Conservation (phyloP, 2,329 filamentous ascomycete species). For the Sclerotinia borealis region DNA sequence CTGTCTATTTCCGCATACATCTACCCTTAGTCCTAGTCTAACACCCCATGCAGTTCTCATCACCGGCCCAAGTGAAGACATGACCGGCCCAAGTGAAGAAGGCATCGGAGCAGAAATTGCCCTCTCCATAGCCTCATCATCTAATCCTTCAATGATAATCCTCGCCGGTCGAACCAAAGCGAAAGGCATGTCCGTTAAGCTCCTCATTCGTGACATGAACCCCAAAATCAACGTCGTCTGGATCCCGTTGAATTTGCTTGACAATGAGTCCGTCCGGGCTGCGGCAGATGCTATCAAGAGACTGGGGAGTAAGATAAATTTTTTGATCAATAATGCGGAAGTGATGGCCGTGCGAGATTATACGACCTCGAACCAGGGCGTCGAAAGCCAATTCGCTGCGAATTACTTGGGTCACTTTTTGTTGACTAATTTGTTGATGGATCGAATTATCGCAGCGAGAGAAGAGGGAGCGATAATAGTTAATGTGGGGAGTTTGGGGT, state of each 20-base stretch:
- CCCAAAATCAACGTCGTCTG: neutral
- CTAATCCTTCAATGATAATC: neutral
- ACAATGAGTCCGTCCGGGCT: neutral
- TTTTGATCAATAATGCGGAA: constrained; percentile 39
- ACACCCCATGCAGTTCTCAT: neutral
- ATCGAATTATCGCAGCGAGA: constrained; percentile 17
- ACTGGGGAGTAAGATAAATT: constrained; percentile 34
- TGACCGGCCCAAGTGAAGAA: neutral
- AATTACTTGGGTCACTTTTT: constrained; percentile 31
- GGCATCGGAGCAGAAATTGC: neutral
- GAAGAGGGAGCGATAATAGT: constrained; percentile 31
- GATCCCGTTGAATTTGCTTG: neutral
- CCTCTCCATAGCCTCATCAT: neutral
- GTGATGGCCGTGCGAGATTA: constrained; percentile 36
- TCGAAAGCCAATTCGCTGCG: constrained; percentile 31
- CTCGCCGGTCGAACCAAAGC: neutral
- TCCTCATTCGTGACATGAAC: neutral
- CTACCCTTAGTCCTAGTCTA: neutral
- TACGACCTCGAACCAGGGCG: constrained; percentile 33
- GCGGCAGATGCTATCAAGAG: neutral
- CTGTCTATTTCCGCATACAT: too few relatives aligned
- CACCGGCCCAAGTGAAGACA: neutral
- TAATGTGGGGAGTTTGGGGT: constrained; percentile 36
- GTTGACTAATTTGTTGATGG: constrained; percentile 28
- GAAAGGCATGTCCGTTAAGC: neutral